Percentiles rank a stretch among this genome's conserved stretches.
Evolutionary conservation across 768 basidiomycete genomes (phyloP).

Genomic region (Suillus brevipes): DNA sequence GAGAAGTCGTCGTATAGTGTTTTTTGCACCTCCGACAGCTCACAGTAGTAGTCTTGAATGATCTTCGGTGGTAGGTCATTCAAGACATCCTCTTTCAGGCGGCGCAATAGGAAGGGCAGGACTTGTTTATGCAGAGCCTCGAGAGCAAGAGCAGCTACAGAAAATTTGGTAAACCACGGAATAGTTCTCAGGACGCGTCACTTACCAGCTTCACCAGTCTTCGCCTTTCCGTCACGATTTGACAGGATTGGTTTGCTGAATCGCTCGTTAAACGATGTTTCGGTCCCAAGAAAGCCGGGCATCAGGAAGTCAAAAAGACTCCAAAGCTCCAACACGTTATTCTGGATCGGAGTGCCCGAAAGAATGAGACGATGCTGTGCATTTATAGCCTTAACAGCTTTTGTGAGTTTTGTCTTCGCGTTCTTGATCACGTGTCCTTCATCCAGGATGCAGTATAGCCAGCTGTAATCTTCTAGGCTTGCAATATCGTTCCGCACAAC

Average conservation of each 20-base stretch:
- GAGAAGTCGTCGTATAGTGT: constrained; percentile 93
- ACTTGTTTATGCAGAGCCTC: constrained; percentile 82
- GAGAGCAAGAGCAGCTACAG: too few relatives aligned
- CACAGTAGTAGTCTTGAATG: constrained; percentile 99
- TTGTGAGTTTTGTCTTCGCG: constrained; percentile 95
- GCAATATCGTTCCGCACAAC: constrained; percentile 93
- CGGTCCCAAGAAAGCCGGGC: constrained; percentile 98
- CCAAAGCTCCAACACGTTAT: constrained; percentile 98
- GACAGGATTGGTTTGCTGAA: constrained; percentile 96
- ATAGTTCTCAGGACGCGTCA: constrained; percentile 14
- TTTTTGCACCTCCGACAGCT: constrained; percentile 93
- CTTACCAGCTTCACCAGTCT: constrained; percentile 91
- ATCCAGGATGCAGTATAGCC: constrained; percentile 96
- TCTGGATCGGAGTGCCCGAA: constrained; percentile 98
- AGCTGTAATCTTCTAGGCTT: constrained; percentile 70
- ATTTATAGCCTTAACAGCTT: constrained; percentile 87
- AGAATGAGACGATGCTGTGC: constrained; percentile 93
- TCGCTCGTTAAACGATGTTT: constrained; percentile 89
- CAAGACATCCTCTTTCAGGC: constrained; percentile 96
- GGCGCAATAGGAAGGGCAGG: constrained; percentile 93
- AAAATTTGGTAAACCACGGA: constrained; percentile 4
- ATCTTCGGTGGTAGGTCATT: constrained; percentile 97
- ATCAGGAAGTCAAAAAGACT: constrained; percentile 98
- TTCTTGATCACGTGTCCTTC: constrained; percentile 99
- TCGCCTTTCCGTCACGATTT: constrained; percentile 92